A percentile compares a stretch with the other conserved stretches of the same genome.
These are phyloP conservation scores for Phytopythium cucurbitacearum DNA, from an alignment of 352 stramenopile species.

Conservation along the genomic window DNA sequence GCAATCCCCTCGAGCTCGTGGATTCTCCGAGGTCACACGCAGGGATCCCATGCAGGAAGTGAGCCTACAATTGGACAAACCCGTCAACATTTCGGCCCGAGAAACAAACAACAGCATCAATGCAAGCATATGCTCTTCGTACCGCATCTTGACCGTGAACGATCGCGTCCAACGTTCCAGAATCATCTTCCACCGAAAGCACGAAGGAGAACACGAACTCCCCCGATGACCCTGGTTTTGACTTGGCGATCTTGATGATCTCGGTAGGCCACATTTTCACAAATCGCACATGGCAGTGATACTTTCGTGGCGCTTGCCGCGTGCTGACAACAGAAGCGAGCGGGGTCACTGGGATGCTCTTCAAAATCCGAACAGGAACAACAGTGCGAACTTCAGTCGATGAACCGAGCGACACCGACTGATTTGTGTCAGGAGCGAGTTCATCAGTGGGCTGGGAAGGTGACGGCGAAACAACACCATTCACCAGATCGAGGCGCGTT, in stretches of 20 bases:
- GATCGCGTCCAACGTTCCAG: constrained; percentile 53
- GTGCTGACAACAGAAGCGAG: constrained; percentile 28
- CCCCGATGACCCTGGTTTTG: constrained; percentile 10
- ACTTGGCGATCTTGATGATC: constrained; percentile 47
- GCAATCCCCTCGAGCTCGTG: constrained; percentile 40
- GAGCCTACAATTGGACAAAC: constrained; percentile 26
- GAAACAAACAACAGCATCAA: background rate
- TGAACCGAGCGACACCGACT: no score
- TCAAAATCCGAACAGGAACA: constrained; percentile 40
- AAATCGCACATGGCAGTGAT: constrained; percentile 51
- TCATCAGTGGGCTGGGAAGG: background rate
- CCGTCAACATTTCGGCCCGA: background rate
- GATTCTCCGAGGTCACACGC: constrained; percentile 53
- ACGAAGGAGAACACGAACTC: constrained; percentile 72
- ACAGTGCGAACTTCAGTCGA: constrained; percentile 17
- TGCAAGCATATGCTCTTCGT: constrained; percentile 11
- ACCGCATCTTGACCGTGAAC: constrained; percentile 69
- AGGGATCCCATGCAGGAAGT: constrained; percentile 67
- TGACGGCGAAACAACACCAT: background rate
- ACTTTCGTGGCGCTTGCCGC: constrained; percentile 47
- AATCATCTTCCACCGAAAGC: constrained; percentile 44
- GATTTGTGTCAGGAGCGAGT: background rate
- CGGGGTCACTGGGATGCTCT: constrained; percentile 39
- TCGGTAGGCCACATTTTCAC: constrained; percentile 40
- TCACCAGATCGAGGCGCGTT: constrained; percentile 16